phyloP scores from a whole-genome alignment of 495 filamentous ascomycete genomes.

The Hyaloscypha hepaticicola region DNA sequence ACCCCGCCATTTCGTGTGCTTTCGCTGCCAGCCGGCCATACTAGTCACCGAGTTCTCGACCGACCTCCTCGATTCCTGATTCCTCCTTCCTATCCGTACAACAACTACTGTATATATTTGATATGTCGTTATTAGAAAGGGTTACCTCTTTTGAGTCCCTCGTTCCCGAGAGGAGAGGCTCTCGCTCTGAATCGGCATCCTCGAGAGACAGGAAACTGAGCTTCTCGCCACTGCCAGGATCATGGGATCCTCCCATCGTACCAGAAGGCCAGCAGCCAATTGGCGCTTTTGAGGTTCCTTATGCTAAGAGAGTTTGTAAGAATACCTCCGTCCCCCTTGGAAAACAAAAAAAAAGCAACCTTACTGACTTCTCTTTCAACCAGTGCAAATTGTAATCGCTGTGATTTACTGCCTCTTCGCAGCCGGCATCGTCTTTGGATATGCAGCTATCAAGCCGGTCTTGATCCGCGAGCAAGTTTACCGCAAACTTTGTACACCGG shows the following conservation, averaged over 20 bases:
- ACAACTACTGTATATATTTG: background rate
- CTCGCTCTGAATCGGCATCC: slow-evolving; percentile 34
- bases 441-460: slow-evolving; percentile 81
- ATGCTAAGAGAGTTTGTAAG: slow-evolving; percentile 60
- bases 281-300: slow-evolving; percentile 69
- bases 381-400: slow-evolving; percentile 62
- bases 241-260: slow-evolving; percentile 43
- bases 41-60: background rate
- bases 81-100: background rate
- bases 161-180: slow-evolving; percentile 39
- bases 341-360: slow-evolving; percentile 15
- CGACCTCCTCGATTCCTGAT: background rate
- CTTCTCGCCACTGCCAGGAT: slow-evolving; percentile 52
- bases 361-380: slow-evolving; percentile 19
- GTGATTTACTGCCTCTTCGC: slow-evolving; percentile 81
- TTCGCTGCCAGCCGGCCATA: background rate
- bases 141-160: slow-evolving; percentile 53
- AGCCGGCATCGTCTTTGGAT: slow-evolving; percentile 79
- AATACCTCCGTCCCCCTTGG: slow-evolving; percentile 26
- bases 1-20: slow-evolving; percentile 9
- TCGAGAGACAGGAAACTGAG: slow-evolving; percentile 45
- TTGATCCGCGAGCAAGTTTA: slow-evolving; percentile 77
- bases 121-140: slow-evolving; percentile 49
- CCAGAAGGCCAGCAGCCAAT: slow-evolving; percentile 46
- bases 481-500: slow-evolving; percentile 55